These are phyloP conservation scores for Globisporangium paroecandrum DNA, from an alignment of 352 stramenopile genomes.

Conservation along the genomic window DNA sequence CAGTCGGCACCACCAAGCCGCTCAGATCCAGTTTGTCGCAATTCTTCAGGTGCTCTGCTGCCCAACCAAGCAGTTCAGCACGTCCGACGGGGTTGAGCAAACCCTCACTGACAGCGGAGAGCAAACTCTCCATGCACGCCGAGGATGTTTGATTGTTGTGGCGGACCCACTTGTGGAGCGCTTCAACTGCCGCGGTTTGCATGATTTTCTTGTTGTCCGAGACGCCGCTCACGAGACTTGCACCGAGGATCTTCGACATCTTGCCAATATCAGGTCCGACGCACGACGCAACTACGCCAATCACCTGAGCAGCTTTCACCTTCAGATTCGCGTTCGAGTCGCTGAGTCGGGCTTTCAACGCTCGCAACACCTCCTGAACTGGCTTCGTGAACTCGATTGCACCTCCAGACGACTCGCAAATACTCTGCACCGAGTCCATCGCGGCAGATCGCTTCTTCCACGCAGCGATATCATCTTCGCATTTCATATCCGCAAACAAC, in stretches of 20 bases:
- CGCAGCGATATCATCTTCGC: conserved; percentile 76
- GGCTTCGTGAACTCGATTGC: conserved; percentile 83
- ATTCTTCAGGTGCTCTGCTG: conserved; percentile 57
- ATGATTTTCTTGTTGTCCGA: conserved; percentile 89
- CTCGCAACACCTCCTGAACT: conserved; percentile 74
- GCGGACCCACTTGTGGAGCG: conserved; percentile 80
- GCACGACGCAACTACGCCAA: conserved; percentile 69
- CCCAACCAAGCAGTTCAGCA: conserved; percentile 74
- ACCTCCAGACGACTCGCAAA: conserved; percentile 72
- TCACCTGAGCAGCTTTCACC: conserved; percentile 81
- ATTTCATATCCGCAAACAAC: conserved; percentile 83
- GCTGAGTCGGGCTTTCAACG: conserved; percentile 69
- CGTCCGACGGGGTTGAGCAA: conserved; percentile 76
- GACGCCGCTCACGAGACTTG: conserved; percentile 65
- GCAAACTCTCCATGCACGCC: conserved; percentile 67
- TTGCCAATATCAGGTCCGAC: conserved; percentile 74
- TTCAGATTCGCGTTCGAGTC: conserved; percentile 88
- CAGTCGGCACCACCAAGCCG: conserved; percentile 59
- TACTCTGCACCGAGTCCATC: conserved; percentile 74
- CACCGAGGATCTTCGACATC: conserved; percentile 78
- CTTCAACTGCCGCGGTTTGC: conserved; percentile 71
- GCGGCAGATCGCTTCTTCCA: conserved; percentile 84
- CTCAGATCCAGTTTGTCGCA: conserved; percentile 69
- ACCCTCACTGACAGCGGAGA: conserved; percentile 63
- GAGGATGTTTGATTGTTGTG: conserved; percentile 67